Evolutionary conservation across 306 rosid genomes (phyloP), one percentile per base, ranked within the genome.

Genomic region (Fagus sylvatica): DNA sequence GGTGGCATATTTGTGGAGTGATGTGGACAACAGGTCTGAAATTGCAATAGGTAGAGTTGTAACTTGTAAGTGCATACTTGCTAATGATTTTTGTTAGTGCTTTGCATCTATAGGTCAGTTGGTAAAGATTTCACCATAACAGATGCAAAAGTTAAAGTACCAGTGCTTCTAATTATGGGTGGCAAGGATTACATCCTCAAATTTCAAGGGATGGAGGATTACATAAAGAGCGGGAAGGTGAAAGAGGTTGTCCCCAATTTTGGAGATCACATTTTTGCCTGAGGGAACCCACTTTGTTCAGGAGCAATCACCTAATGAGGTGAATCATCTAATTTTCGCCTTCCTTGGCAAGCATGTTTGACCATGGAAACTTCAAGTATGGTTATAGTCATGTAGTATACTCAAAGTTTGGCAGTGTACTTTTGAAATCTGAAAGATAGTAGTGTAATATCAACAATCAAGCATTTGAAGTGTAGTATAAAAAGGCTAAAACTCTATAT

Each of bases 241-340:
- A 93, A 82, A 62, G 78, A 90, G 61, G 39, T 74, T 78, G 91
- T 84, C 71, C 89, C 96, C 2, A 80, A 84, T 76, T 69, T 88
- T n/a, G 81, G 96, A 88, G 79, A 79, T 91, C 46, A 71, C 81
- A 37, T 86, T 81, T 71, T 81, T 90, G 40, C 92, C 92, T 3
- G 93, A 90, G 79, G 98, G 98, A 79, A 88, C 93, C 9, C 98
- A 93, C 84, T 93, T 93, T 81, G 91, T 87, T 78, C 97, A 93
- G 59, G 97, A 93, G 79, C 97, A 93, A 69, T 90, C 77, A 15
- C 98, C 98, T 0, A 83, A 78, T 13, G 85, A 83, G 82, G 89
- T 91, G 55, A 93, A 90, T 81, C 80, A 89, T 76, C 89, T 87
- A 12, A 80, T 93, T 73, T 84, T 93, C 80, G 69, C 34, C 78